A percentile compares a stretch with the other conserved stretches of the same genome.
These are phyloP conservation scores for Solanum rostratum DNA, from an alignment of 257 asterid species.

Conservation along the genomic window DNA sequence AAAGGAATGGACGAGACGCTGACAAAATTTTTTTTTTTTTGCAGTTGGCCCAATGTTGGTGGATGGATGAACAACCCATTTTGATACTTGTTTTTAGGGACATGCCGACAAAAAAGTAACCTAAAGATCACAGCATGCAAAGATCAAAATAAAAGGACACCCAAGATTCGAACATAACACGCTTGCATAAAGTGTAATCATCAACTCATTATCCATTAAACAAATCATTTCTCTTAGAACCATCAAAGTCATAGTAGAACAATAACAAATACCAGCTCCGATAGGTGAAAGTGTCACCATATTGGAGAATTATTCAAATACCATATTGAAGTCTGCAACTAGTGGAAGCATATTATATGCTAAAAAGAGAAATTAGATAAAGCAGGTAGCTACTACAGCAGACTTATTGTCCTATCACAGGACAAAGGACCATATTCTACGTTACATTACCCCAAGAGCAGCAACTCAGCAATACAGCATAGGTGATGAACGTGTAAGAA, in stretches of 20 bases:
- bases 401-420: background rate
- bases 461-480: background rate
- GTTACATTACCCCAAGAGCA: background rate
- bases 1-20: too few species aligned
- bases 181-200: conserved; percentile 1
- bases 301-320: background rate
- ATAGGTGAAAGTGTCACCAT: background rate
- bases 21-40: too few species aligned
- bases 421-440: background rate
- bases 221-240: background rate
- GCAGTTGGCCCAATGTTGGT: too few species aligned
- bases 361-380: background rate
- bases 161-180: background rate
- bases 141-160: background rate
- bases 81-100: background rate
- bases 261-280: background rate
- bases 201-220: background rate
- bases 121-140: background rate
- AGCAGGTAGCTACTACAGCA: background rate
- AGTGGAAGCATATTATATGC: background rate
- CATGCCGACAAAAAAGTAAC: background rate
- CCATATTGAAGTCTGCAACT: background rate
- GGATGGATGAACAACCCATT: background rate
- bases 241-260: background rate
- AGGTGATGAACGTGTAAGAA: background rate